A percentile compares a stretch with the other conserved stretches of the same genome.
Evolutionary conservation across 768 basidiomycete species (phyloP).

Genomic region (Mycena albidolilacea): DNA sequence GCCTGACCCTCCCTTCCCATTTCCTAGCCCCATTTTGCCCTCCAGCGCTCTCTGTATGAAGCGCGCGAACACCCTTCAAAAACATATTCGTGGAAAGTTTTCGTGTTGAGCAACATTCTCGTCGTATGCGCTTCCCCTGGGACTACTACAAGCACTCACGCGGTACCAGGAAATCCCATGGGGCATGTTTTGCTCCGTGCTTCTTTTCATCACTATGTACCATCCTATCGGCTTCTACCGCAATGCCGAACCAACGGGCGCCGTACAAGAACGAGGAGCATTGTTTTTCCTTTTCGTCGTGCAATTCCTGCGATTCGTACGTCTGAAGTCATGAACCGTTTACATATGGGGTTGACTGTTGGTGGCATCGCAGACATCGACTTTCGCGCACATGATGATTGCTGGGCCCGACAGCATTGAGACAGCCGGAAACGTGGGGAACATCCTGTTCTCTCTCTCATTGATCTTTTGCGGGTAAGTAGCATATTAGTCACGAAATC

Average conservation of each 20-base stretch:
- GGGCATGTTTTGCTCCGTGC: slow-evolving; percentile 42
- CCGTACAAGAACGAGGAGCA: slow-evolving; percentile 52
- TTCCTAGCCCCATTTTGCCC: slow-evolving; percentile 49
- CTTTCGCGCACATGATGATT: slow-evolving; percentile 52
- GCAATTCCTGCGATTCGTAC: slow-evolving; percentile 56
- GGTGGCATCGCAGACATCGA: slow-evolving; percentile 4
- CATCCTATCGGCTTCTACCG: slow-evolving; percentile 55
- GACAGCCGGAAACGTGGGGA: slow-evolving; percentile 56
- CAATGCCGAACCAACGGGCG: slow-evolving; percentile 53
- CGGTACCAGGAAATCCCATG: slow-evolving; percentile 41
- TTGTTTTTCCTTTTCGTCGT: slow-evolving; percentile 55
- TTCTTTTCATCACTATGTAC: slow-evolving; percentile 54
- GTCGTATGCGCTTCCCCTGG: slow-evolving; percentile 30
- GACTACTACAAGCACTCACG: no score
- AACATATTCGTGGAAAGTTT: slow-evolving; percentile 50
- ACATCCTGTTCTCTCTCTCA: slow-evolving; percentile 56
- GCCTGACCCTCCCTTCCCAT: no score
- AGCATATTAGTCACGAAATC: slow-evolving; percentile 42
- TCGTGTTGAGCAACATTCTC: slow-evolving; percentile 52
- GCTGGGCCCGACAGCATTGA: slow-evolving; percentile 53
- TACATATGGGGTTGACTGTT: background rate
- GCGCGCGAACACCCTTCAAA: slow-evolving; percentile 52
- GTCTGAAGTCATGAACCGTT: slow-evolving; percentile 26
- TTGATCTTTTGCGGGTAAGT: slow-evolving; percentile 58
- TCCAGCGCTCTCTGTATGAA: slow-evolving; percentile 50